Percentiles rank a stretch among this genome's conserved stretches.
Conservation (phyloP, 83 land plant genomes). For the Picea abies region DNA sequence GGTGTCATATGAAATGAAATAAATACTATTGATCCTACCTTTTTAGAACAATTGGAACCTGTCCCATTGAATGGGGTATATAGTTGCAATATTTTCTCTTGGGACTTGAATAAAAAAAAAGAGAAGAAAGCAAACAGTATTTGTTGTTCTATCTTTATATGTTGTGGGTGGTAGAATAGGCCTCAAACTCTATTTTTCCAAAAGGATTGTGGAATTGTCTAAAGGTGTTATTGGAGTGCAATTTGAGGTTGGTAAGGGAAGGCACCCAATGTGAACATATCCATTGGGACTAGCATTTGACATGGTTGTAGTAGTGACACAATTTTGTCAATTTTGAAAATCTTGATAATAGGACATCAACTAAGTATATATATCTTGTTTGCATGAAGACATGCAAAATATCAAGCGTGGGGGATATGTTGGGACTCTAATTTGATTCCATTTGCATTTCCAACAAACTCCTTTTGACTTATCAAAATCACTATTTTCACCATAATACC, state of each 20-base stretch:
- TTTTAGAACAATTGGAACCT: neutral
- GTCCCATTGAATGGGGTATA: slow-evolving; percentile 1
- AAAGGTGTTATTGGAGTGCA: slow-evolving; percentile 26
- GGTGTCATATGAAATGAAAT: slow-evolving; percentile 21
- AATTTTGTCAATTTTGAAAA: too few species aligned
- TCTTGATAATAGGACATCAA: too few species aligned
- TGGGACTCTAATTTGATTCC: too few species aligned
- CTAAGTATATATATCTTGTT: too few species aligned
- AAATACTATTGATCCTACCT: slow-evolving; percentile 4
- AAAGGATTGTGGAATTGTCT: slow-evolving; percentile 36
- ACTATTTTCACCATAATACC: neutral
- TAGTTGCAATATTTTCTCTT: neutral
- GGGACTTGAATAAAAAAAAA: neutral
- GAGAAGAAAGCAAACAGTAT: neutral
- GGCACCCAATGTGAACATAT: neutral
- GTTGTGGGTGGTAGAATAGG: slow-evolving; percentile 40
- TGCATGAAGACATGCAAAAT: too few species aligned
- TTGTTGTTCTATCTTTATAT: slow-evolving; percentile 24
- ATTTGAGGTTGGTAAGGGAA: slow-evolving; percentile 32
- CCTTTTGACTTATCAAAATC: too few species aligned
- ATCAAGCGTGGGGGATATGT: too few species aligned
- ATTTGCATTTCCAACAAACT: too few species aligned
- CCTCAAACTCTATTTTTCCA: slow-evolving; percentile 33
- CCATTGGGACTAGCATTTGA: too few species aligned
- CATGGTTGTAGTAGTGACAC: too few species aligned